phyloP scores from a whole-genome alignment of 352 stramenopile species.

The Phytophthora multivora region DNA sequence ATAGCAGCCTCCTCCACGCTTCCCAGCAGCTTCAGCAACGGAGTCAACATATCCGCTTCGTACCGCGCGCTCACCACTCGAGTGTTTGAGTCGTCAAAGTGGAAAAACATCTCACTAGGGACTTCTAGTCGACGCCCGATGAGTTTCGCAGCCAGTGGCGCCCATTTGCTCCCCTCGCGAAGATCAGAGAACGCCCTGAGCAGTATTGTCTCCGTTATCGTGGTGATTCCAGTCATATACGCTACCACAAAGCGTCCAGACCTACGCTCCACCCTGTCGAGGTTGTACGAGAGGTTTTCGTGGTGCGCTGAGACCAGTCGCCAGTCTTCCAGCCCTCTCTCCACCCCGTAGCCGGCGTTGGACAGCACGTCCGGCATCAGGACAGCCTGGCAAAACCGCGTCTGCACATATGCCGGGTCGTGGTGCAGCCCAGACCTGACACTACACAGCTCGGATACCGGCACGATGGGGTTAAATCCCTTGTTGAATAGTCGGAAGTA shows the following conservation, averaged over 20 bases:
- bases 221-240: background rate
- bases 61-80: slow-evolving; percentile 3
- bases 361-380: background rate
- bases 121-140: slow-evolving; percentile 2
- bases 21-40: slow-evolving; percentile 12
- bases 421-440: background rate
- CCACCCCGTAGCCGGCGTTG: background rate
- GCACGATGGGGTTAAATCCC: background rate
- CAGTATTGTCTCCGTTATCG: slow-evolving; percentile 5
- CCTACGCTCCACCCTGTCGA: background rate
- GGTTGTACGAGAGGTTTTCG: background rate
- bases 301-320: background rate
- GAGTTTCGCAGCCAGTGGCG: background rate
- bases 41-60: slow-evolving; percentile 10
- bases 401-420: background rate
- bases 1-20: background rate
- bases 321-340: slow-evolving; percentile 12
- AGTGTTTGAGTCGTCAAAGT: background rate
- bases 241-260: background rate
- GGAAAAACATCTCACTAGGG: background rate
- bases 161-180: background rate
- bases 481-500: slow-evolving; percentile 18
- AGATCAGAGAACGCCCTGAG: background rate
- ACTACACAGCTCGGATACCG: background rate
- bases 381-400: background rate